Evolutionary conservation across 495 filamentous ascomycete genomes (phyloP).

Genomic region (Penicillium salamii): DNA sequence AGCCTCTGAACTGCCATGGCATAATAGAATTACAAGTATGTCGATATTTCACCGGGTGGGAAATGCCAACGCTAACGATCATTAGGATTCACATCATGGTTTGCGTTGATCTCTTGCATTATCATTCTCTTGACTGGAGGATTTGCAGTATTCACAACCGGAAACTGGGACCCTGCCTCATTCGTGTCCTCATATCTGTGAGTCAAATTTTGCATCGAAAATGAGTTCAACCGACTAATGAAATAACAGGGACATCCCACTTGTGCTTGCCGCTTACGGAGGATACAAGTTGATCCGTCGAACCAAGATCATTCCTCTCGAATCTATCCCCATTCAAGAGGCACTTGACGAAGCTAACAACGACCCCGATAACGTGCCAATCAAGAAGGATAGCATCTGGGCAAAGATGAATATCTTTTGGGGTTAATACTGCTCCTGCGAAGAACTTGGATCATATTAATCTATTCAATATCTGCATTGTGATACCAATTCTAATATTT

Average conservation of each 20-base stretch:
- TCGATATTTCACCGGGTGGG: background rate
- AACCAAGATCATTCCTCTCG: constrained; percentile 31
- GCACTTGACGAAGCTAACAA: constrained; percentile 30
- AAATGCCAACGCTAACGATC: constrained; percentile 2
- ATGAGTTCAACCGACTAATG: background rate
- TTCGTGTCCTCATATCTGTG: constrained; percentile 41
- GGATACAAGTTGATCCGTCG: constrained; percentile 40
- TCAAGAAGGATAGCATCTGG: constrained; percentile 18
- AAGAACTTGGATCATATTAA: no score
- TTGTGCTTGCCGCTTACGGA: constrained; percentile 41
- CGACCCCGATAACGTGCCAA: constrained; percentile 32
- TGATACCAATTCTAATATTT: no score
- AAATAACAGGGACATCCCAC: constrained; percentile 34
- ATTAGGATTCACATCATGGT: constrained; percentile 50
- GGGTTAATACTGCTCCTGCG: constrained; percentile 14
- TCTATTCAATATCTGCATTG: no score
- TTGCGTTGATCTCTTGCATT: constrained; percentile 47
- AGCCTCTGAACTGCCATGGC: constrained; percentile 48
- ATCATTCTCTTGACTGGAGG: constrained; percentile 58
- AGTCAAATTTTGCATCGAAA: background rate
- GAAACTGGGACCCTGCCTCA: constrained; percentile 31
- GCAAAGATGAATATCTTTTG: constrained; percentile 31
- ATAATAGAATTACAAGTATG: constrained; percentile 34
- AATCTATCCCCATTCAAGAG: constrained; percentile 30
- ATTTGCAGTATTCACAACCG: constrained; percentile 55